Percentiles rank a stretch among this genome's conserved stretches.
Conservation (phyloP, 495 filamentous ascomycete species). For the Cercophora samala region DNA sequence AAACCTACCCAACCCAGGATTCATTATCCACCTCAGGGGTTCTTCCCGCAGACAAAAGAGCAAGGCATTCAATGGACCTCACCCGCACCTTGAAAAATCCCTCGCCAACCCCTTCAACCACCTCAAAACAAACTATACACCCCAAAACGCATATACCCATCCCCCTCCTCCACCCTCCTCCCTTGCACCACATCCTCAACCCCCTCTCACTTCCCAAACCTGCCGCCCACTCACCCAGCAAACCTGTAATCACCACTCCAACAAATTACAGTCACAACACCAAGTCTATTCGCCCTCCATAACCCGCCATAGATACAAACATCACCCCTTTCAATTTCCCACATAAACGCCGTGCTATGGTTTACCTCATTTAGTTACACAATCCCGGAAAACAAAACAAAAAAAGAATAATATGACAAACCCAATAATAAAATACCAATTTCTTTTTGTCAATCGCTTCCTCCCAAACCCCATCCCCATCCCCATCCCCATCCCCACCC, state of each 20-base stretch:
- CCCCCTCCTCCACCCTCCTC: neutral
- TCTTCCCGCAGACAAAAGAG: no score
- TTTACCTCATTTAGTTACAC: slow-evolving; percentile 12
- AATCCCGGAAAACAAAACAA: slow-evolving; percentile 7
- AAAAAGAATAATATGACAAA: neutral
- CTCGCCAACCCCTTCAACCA: no score
- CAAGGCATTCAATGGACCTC: no score
- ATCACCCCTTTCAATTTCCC: slow-evolving; percentile 9
- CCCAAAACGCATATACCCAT: neutral
- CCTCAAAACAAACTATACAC: no score
- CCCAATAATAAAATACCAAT: slow-evolving; percentile 5
- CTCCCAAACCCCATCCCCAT: neutral
- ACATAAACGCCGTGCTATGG: slow-evolving; percentile 33
- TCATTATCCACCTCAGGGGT: no score
- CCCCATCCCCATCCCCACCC: neutral
- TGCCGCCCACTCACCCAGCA: no score
- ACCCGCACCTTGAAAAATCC: no score
- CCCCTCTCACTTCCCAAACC: neutral
- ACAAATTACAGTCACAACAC: neutral
- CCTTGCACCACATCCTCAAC: no score
- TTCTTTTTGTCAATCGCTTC: slow-evolving; percentile 2
- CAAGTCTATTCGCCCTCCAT: neutral
- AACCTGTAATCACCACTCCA: no score
- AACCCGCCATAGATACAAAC: neutral
- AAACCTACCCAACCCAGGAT: no score